Base-by-base conservation (phyloP, 2,329 filamentous ascomycete species). In the Colletotrichum sp. region DNA sequence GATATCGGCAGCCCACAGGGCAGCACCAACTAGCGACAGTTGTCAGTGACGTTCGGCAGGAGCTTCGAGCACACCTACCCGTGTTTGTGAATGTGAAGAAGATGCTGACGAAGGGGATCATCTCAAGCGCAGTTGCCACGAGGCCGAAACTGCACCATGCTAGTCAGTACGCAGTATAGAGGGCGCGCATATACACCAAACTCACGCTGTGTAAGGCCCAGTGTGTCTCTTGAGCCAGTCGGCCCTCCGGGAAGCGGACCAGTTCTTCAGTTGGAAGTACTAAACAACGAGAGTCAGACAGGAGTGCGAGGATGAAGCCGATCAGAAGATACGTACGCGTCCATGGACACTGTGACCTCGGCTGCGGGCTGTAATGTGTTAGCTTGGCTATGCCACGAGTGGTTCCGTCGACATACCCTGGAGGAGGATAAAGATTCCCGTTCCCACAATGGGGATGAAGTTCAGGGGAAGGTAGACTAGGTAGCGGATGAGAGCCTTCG, bases 211-310 rank as follows among this genome's bases (percentile, higher is more conserved):
- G 86, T 98, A 98, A 24, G 94, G 93, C 8, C 92, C 95, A 73
- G 90, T 89, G 79, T 96, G 91, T 80, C 91, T 88, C 79, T 92
- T 88, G 26, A 98, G 87, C 89, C 94, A 98, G 65, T 92, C 89
- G 63, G 92, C 89, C 80, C 88, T 91, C 84, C 95, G 90, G 13
- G 87, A 87, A 32, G 88, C 85, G 59, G 91, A 91, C 95, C 95
- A 98, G 64, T 92, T 91, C 87, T 98, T 99, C 77, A 99, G 89
- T 87, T 98, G 95, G 84, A 98, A 98, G 85, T 98, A 98, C 85
- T 97, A 84, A 5, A 84, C 18, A 24, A 5, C 6, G 34, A 12
- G 4, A 12, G 59, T 76, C n/a, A 76, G 71, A 49, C 63, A 65
- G 32, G 39, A 8, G 28, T 67, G 24, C 4, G 18, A 0, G 44